phyloP scores from a whole-genome alignment of 176 grass and related monocot species.

The Carex littledalei region DNA sequence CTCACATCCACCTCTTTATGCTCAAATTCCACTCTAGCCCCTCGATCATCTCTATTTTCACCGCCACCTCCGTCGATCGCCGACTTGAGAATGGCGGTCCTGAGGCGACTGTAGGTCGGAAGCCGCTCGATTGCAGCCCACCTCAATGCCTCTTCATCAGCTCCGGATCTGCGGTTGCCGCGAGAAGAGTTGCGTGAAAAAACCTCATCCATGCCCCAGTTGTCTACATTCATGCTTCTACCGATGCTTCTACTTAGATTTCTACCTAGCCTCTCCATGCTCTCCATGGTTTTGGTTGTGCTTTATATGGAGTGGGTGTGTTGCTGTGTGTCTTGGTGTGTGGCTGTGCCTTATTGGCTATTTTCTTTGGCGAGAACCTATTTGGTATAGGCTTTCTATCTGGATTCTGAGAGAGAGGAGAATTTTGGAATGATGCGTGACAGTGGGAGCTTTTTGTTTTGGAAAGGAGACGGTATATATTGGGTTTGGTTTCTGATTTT shows the following conservation, averaged over 20 bases:
- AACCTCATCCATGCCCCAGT: slow-evolving; percentile 78
- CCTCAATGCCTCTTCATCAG: slow-evolving; percentile 72
- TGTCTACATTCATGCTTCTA: slow-evolving; percentile 68
- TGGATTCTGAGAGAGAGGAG: not conserved
- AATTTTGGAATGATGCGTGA: not conserved
- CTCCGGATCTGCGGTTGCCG: slow-evolving; percentile 2
- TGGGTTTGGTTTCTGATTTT: not conserved
- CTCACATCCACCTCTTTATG: slow-evolving; percentile 90
- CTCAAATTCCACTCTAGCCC: slow-evolving; percentile 4
- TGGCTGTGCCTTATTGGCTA: not conserved
- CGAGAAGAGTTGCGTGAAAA: slow-evolving; percentile 35
- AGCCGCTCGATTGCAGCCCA: slow-evolving; percentile 92
- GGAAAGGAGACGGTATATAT: not conserved
- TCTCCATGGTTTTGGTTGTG: slow-evolving; percentile 14
- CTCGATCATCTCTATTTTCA: not conserved
- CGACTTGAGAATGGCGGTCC: slow-evolving; percentile 62
- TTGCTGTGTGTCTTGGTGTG: not conserved
- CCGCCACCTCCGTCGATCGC: not conserved
- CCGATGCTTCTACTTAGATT: slow-evolving; percentile 65
- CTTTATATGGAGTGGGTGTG: not conserved
- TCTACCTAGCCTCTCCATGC: slow-evolving; percentile 58
- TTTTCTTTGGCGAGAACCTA: not conserved
- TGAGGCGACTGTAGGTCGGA: slow-evolving; percentile 70
- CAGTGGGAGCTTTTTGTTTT: not conserved
- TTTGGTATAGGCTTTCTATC: not conserved